A percentile compares a stretch with the other conserved stretches of the same genome.
These are phyloP conservation scores for Bombardia bombarda DNA, from an alignment of 495 filamentous ascomycete species.

Conservation along the genomic window DNA sequence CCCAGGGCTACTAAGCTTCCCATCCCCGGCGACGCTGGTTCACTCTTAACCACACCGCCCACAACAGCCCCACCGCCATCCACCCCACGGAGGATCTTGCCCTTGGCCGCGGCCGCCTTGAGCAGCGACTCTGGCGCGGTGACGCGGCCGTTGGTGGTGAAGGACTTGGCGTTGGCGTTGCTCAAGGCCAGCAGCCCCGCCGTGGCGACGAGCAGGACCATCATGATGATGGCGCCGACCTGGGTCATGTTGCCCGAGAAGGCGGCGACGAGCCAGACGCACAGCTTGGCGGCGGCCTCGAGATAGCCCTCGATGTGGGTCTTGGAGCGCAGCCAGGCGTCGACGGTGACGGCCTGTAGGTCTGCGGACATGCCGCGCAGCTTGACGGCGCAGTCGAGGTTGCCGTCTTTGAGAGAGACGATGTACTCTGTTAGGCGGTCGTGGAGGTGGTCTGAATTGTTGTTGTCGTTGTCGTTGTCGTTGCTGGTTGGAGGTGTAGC, in stretches of 20 bases:
- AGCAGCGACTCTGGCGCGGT: slow-evolving; percentile 18
- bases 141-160: slow-evolving; percentile 32
- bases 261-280: slow-evolving; percentile 47
- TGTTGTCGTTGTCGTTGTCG: neutral
- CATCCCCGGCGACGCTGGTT: neutral
- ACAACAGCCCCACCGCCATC: neutral
- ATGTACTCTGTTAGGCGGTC: slow-evolving; percentile 21
- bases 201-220: slow-evolving; percentile 40
- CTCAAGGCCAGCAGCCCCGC: slow-evolving; percentile 43
- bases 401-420: slow-evolving; percentile 23
- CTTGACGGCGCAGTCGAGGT: slow-evolving; percentile 25
- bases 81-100: neutral
- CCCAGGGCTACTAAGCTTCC: neutral
- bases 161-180: slow-evolving; percentile 37
- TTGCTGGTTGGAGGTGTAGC: neutral
- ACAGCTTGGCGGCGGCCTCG: slow-evolving; percentile 39
- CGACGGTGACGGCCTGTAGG: slow-evolving; percentile 49
- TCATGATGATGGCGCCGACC: slow-evolving; percentile 38
- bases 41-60: neutral
- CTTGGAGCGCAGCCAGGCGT: slow-evolving; percentile 46
- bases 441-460: neutral
- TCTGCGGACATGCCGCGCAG: slow-evolving; percentile 46
- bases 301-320: slow-evolving; percentile 40
- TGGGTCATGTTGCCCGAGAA: slow-evolving; percentile 43
- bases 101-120: neutral